Conservation (phyloP, 169 alveolate genomes). For the Plasmodium sp. region DNA sequence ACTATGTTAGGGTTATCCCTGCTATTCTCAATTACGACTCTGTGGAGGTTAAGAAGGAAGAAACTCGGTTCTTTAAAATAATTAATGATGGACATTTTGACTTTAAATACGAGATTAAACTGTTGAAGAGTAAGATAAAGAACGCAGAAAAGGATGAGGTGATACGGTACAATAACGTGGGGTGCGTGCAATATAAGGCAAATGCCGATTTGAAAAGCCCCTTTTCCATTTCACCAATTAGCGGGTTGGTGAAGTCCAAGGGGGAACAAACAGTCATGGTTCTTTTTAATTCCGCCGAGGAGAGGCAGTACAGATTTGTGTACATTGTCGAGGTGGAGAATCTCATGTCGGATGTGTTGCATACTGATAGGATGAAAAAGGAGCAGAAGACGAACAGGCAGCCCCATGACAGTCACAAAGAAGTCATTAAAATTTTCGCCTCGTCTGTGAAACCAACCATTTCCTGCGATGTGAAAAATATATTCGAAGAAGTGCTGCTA, state of each 20-base stretch:
- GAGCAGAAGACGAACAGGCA: neutral
- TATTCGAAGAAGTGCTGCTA: conserved; percentile 59
- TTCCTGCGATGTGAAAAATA: conserved; percentile 47
- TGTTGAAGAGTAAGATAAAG: conserved; percentile 35
- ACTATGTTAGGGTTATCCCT: conserved; percentile 44
- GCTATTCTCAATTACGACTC: conserved; percentile 33
- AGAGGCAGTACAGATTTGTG: conserved; percentile 53
- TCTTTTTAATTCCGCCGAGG: conserved; percentile 55
- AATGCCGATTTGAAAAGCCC: conserved; percentile 5
- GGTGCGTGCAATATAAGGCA: neutral
- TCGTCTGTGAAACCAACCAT: conserved; percentile 64
- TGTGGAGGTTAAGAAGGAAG: conserved; percentile 62
- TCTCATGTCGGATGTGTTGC: neutral
- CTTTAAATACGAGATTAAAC: conserved; percentile 49
- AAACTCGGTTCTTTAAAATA: conserved; percentile 45
- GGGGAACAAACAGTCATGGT: conserved; percentile 56
- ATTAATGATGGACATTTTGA: conserved; percentile 68
- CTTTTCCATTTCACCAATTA: conserved; percentile 41
- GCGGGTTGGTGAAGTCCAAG: conserved; percentile 46
- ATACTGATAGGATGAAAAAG: neutral
- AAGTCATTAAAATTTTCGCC: conserved; percentile 40
- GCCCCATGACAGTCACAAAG: neutral
- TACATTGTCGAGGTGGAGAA: conserved; percentile 44
- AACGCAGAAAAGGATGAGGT: conserved; percentile 18
- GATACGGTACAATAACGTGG: neutral